A percentile compares a stretch with the other conserved stretches of the same genome.
phyloP scores from a whole-genome alignment of 2,329 filamentous ascomycete species.

The Phoma herbarum region DNA sequence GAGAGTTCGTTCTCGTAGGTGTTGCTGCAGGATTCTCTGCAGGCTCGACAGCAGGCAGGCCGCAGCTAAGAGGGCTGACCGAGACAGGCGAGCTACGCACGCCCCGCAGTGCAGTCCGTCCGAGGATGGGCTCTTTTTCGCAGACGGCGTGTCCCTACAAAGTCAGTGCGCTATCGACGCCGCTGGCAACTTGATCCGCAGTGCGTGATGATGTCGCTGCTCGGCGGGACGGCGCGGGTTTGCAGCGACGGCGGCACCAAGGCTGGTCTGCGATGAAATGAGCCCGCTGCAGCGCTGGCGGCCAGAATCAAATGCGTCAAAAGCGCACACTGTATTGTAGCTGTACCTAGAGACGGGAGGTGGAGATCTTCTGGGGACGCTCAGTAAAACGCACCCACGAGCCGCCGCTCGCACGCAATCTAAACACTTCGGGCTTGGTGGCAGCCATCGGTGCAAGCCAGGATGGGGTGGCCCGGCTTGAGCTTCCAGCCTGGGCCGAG shows the following conservation, averaged over 20 bases:
- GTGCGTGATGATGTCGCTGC: slow-evolving; percentile 37
- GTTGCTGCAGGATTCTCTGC: slow-evolving; percentile 51
- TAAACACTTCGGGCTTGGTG: slow-evolving; percentile 48
- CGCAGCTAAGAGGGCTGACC: slow-evolving; percentile 53
- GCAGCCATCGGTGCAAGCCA: slow-evolving; percentile 34
- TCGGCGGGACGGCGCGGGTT: slow-evolving; percentile 49
- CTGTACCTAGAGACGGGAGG: slow-evolving; percentile 44
- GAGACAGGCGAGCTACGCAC: slow-evolving; percentile 51
- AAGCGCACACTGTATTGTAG: slow-evolving; percentile 30
- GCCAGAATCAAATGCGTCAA: slow-evolving; percentile 29
- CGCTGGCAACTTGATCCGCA: slow-evolving; percentile 33
- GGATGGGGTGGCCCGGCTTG: slow-evolving; percentile 37
- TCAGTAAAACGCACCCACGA: slow-evolving; percentile 37
- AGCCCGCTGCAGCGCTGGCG: slow-evolving; percentile 29
- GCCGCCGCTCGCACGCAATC: slow-evolving; percentile 49
- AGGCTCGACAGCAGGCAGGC: slow-evolving; percentile 50
- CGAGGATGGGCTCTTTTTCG: slow-evolving; percentile 34
- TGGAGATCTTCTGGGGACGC: slow-evolving; percentile 49
- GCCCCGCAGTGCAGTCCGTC: slow-evolving; percentile 43
- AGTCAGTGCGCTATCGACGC: slow-evolving; percentile 40
- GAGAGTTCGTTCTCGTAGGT: slow-evolving; percentile 45
- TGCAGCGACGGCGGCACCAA: slow-evolving; percentile 37
- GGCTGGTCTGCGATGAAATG: slow-evolving; percentile 27
- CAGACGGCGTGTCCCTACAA: slow-evolving; percentile 39
- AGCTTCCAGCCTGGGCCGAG: slow-evolving; percentile 41